Percentiles rank a stretch among this genome's conserved stretches.
Evolutionary conservation across 441 rosid genomes (phyloP).

Genomic region (Bocquillonia castaneifolia): DNA sequence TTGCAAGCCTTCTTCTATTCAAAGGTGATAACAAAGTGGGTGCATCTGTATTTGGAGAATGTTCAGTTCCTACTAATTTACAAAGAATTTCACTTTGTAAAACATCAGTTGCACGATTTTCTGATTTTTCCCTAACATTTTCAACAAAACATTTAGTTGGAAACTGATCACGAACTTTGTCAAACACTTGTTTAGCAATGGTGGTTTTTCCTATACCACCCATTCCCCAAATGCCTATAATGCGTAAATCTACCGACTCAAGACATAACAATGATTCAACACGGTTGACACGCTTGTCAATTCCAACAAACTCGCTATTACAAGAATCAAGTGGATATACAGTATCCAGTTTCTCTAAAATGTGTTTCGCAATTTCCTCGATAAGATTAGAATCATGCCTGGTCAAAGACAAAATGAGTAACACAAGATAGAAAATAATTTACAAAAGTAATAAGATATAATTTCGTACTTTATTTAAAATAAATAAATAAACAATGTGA

Average conservation of each 20-base stretch:
- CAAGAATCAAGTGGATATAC: neutral
- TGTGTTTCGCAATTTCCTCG: neutral
- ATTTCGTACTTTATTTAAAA: too few species aligned
- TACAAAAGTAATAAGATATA: too few species aligned
- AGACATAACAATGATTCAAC: slow-evolving; percentile 4
- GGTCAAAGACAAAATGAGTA: neutral
- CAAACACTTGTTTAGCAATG: neutral
- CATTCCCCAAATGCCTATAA: slow-evolving; percentile 9
- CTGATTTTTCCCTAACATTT: neutral
- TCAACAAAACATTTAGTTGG: neutral
- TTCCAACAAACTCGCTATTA: neutral
- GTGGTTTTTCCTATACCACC: too few species aligned
- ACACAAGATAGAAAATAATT: too few species aligned
- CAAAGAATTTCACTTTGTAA: neutral
- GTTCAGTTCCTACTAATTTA: neutral
- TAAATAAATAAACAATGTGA: too few species aligned
- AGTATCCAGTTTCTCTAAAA: neutral
- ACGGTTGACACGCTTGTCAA: neutral
- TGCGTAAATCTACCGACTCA: neutral
- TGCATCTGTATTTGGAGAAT: neutral
- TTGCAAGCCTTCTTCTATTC: neutral
- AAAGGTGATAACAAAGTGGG: neutral
- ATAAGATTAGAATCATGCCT: neutral
- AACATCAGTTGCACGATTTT: neutral
- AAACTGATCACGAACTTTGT: neutral